These are phyloP conservation scores for Cyclocybe aegerita DNA, from an alignment of 768 basidiomycete genomes.

Conservation along the genomic window DNA sequence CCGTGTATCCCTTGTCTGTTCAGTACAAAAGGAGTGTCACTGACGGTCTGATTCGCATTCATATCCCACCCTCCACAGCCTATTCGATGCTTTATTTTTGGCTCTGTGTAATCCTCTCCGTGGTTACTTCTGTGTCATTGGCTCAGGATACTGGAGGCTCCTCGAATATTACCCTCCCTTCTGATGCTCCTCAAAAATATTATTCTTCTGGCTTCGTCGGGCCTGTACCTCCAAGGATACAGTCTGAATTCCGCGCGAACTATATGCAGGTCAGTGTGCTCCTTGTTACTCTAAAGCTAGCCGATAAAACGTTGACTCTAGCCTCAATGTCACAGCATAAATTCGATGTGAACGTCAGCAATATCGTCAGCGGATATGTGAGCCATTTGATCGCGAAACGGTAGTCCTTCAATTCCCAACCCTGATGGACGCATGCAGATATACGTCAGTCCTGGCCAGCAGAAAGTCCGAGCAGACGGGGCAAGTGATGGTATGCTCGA, in stretches of 20 bases:
- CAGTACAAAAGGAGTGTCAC: no score
- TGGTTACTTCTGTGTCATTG: no score
- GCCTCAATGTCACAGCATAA: conserved; percentile 14
- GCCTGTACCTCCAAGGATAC: conserved; percentile 15
- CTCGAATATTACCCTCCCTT: no score
- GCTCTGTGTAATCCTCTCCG: no score
- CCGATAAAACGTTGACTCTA: neutral
- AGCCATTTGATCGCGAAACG: neutral
- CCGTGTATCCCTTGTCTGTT: no score
- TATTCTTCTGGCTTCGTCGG: conserved; percentile 16
- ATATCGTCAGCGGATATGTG: conserved; percentile 18
- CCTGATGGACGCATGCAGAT: conserved; percentile 12
- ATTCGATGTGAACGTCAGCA: conserved; percentile 17
- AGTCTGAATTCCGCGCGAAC: conserved; percentile 18
- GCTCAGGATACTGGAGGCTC: no score
- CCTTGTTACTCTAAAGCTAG: neutral
- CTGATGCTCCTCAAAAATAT: conserved; percentile 5
- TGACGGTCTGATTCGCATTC: no score
- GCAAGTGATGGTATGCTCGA: conserved; percentile 21
- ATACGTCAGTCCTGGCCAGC: conserved; percentile 25
- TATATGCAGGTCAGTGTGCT: conserved; percentile 14
- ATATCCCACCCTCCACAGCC: no score
- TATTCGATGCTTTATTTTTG: no score
- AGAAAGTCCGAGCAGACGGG: conserved; percentile 24
- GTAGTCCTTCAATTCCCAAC: neutral